Base-by-base conservation (phyloP, 2,329 filamentous ascomycete genomes). In the Fusarium tanahbumbuense region DNA sequence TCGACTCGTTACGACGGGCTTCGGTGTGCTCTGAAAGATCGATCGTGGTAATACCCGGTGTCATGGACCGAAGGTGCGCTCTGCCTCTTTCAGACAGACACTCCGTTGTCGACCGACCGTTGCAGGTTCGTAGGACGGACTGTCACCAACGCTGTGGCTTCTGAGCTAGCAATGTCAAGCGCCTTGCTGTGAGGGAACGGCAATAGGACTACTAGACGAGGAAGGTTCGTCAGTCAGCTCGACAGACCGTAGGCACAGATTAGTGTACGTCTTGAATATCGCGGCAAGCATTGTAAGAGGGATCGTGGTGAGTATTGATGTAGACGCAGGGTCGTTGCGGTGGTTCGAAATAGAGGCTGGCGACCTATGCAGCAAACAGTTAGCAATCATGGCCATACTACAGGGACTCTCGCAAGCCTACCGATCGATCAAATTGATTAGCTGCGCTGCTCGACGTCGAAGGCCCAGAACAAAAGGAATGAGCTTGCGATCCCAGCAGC, bases 141-240 rank as follows among this genome's bases (percentile, higher is more conserved):
- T 1, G 40, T 54, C 2, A 64, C 5, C 50, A 68, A 68, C 6
- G 53, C 64, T 8, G 47, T 41, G 10, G 62, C 58, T 22, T 64
- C 41, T 3, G 59, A 34, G 7, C 37, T 56, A 20, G 59, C 49
- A 5, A 41, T 53, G 16, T 56, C 55, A 13, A 52, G 25, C 9
- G 45, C 66, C 23, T 68, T 50, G 0, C 49, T 42, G 3, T 37
- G 25, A 54, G 64, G 66, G 46, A 11, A 64, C 40, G 3, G 42
- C 61, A 9, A 70, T 67, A 3, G 49, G 42, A 11, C 46, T 54
- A 18, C 49, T 34, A 20, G 56, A 11, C 0, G 58, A n/a, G 3
- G 49, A 45, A 1, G 58, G 1, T 8, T 59, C 49, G 3, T 59
- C 47, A 2, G 45, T 64, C 2, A 49, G 61, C 22, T 56, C 49